A percentile compares a stretch with the other conserved stretches of the same genome.
Conservation (phyloP, 768 basidiomycete genomes). For the Dentipellis sp. region DNA sequence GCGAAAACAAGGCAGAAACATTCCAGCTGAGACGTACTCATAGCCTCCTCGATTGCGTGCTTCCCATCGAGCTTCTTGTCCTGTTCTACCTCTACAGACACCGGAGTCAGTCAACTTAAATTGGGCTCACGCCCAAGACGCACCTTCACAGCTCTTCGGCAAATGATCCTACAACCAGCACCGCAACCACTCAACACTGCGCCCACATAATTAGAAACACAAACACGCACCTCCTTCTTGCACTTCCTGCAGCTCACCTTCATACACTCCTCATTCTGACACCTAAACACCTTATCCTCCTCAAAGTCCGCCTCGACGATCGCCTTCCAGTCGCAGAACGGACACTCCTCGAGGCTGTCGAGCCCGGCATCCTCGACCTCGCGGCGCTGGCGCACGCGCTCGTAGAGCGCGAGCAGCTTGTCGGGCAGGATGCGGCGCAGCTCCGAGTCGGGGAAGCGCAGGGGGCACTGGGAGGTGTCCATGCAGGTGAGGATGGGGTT, state of each 20-base stretch:
- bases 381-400: constrained; percentile 66
- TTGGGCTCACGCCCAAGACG: not conserved
- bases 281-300: constrained; percentile 29
- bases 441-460: constrained; percentile 59
- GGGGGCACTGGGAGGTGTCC: constrained; percentile 67
- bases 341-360: constrained; percentile 81
- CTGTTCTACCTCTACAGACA: constrained; percentile 53
- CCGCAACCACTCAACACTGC: not conserved
- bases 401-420: constrained; percentile 62
- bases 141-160: constrained; percentile 74
- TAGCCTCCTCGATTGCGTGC: constrained; percentile 85
- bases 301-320: constrained; percentile 39
- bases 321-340: constrained; percentile 82
- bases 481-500: constrained; percentile 66
- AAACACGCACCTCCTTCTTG: constrained; percentile 51
- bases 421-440: constrained; percentile 55
- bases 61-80: constrained; percentile 67
- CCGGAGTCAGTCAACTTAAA: constrained; percentile 3
- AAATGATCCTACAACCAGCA: constrained; percentile 54
- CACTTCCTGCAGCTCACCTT: constrained; percentile 74
- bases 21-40: constrained; percentile 46
- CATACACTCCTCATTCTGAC: constrained; percentile 56
- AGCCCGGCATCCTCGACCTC: constrained; percentile 73
- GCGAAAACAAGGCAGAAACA: not conserved
- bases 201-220: not conserved